Conservation (phyloP, 2,329 filamentous ascomycete genomes). For the Cladosporium oxysporum region DNA sequence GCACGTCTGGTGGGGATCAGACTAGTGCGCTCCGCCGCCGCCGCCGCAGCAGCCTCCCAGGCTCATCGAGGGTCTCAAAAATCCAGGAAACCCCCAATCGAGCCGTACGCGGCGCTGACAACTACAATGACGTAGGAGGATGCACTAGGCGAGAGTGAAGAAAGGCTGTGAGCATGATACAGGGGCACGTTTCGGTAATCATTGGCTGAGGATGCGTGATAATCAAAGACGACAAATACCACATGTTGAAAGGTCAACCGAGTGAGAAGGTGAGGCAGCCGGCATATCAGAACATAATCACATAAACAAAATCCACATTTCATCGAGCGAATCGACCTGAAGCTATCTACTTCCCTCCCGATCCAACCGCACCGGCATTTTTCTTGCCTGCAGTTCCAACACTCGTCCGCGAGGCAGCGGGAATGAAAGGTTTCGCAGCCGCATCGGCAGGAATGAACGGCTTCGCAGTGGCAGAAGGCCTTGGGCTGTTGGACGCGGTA, state of each 20-base stretch:
- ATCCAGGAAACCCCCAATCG: neutral
- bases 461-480: slow-evolving; percentile 32
- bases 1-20: slow-evolving; percentile 2
- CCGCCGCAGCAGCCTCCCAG: neutral
- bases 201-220: neutral
- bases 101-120: neutral
- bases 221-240: neutral
- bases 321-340: slow-evolving; percentile 12
- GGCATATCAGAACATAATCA: neutral
- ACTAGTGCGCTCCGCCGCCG: slow-evolving; percentile 3
- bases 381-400: slow-evolving; percentile 26
- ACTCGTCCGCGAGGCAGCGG: slow-evolving; percentile 25
- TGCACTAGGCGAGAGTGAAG: neutral
- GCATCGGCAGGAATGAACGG: slow-evolving; percentile 37
- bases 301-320: slow-evolving; percentile 26
- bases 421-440: slow-evolving; percentile 32
- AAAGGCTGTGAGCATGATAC: neutral
- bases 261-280: neutral
- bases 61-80: neutral
- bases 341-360: slow-evolving; percentile 16
- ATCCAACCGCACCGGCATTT: slow-evolving; percentile 17
- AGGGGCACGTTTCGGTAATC: neutral
- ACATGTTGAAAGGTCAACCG: neutral
- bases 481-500: slow-evolving; percentile 35
- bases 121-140: slow-evolving; percentile 9